Conservation (phyloP, 768 basidiomycete genomes). For the Psilocybe subaeruginosa region DNA sequence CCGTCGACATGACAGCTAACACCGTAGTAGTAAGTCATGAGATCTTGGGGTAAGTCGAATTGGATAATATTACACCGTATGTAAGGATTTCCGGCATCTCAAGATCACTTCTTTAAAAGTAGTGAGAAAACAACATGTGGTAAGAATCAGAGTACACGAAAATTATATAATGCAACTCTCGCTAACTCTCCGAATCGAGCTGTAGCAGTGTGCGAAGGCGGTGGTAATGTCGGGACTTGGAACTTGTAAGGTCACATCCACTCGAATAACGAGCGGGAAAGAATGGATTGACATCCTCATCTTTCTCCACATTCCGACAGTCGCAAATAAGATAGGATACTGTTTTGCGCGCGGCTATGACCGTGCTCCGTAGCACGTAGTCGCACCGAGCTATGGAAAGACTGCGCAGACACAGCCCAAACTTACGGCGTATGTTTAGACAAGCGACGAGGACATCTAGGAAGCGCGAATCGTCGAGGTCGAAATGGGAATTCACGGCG, state of each 20-base stretch:
- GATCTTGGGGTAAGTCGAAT: background rate
- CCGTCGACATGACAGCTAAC: background rate
- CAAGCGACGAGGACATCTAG: slow-evolving; percentile 39
- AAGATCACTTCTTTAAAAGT: background rate
- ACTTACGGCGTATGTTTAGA: slow-evolving; percentile 31
- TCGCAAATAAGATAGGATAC: slow-evolving; percentile 41
- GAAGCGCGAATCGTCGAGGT: slow-evolving; percentile 44
- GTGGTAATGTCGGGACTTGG: slow-evolving; percentile 33
- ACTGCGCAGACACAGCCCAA: slow-evolving; percentile 32
- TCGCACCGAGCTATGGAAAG: slow-evolving; percentile 37
- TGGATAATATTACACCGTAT: background rate
- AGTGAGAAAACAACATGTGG: background rate
- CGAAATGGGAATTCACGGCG: slow-evolving; percentile 34
- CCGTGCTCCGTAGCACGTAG: slow-evolving; percentile 27
- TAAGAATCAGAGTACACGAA: background rate
- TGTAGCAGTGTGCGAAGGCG: slow-evolving; percentile 33
- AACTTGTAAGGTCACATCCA: slow-evolving; percentile 15
- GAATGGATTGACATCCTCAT: slow-evolving; percentile 23
- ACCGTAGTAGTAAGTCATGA: background rate
- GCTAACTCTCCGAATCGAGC: slow-evolving; percentile 23
- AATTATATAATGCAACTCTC: slow-evolving; percentile 2
- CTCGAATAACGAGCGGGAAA: slow-evolving; percentile 32
- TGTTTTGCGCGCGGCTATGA: slow-evolving; percentile 27
- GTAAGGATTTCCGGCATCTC: background rate
- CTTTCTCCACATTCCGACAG: slow-evolving; percentile 29